Evolutionary conservation across 179 eudicot species (phyloP), one percentile per base, ranked within the genome.

Genomic region (Beta lomatogona): DNA sequence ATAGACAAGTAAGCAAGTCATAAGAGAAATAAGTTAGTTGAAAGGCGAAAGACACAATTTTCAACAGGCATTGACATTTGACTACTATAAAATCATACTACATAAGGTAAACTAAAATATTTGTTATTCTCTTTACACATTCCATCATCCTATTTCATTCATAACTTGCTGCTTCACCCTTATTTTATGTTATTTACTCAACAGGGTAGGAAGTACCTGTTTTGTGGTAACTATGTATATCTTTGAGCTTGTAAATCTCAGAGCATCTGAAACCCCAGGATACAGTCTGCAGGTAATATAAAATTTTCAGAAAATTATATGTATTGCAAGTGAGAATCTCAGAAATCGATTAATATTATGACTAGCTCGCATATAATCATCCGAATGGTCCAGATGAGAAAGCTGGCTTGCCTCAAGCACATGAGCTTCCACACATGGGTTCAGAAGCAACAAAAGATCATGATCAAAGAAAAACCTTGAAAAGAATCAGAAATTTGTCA

Each of bases 231-330:
- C 98, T 63, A 95, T 92, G 82, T 91, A 95, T 82, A 95, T 77
- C 86, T 85, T 90, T 71, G 99, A 92, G 89, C 97, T 94, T 67
- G 98, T 91, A 82, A 95, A 94, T 80, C 81, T 92, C 77, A 94
- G 87, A 79, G 99, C 99, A 88, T 95, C 99, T n/a, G 98, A 79
- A 81, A 95, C 94, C 58, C 99, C 98, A 28, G 97, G 99, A 88
- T 95, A 95, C 79, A 95, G 89, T 90, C 98, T 92, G 93, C 83
- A 85, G 67, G 61, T 4, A 77, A 41, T 46, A 54, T 25, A 69
- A 48, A 16, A 53, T 50, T 50, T 64, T 22, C 41, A 36, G 15
- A 15, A 74, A 13, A 73, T 50, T 60, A 41, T 66, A 52, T 53
- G 25, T 25, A 21, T 4, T 22, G 76, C 71, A 41, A 45, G 55